Conservation (phyloP, 441 rosid species). For the Lepidium campestre region DNA sequence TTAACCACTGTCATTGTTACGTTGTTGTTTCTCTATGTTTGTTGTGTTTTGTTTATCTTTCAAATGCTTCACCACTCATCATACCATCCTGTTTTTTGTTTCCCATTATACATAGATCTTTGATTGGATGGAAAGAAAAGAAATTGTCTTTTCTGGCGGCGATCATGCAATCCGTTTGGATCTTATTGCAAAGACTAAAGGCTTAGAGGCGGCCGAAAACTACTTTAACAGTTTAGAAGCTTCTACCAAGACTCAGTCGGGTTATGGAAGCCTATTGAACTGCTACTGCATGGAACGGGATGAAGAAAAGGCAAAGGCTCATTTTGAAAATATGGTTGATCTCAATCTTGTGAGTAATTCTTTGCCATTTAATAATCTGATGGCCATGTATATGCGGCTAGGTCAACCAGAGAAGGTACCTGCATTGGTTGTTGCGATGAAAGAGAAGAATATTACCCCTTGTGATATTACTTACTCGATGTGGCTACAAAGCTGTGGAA, state of each 20-base stretch:
- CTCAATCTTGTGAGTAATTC: conserved; percentile 25
- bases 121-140: conserved; percentile 79
- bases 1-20: neutral
- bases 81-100: neutral
- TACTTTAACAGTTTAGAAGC: conserved; percentile 42
- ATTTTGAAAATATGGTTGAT: conserved; percentile 52
- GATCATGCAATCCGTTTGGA: conserved; percentile 51
- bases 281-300: conserved; percentile 47
- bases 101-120: conserved; percentile 31
- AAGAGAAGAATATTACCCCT: conserved; percentile 35
- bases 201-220: conserved; percentile 57
- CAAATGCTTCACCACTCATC: neutral
- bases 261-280: conserved; percentile 59
- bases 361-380: conserved; percentile 54
- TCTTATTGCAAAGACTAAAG: conserved; percentile 54
- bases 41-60: neutral
- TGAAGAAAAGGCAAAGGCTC: conserved; percentile 50
- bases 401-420: conserved; percentile 58
- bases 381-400: conserved; percentile 47
- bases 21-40: neutral
- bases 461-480: conserved; percentile 32
- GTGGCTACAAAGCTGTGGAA: conserved; percentile 62
- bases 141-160: conserved; percentile 29
- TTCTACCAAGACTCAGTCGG: conserved; percentile 29
- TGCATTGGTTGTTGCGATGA: conserved; percentile 43